phyloP scores from a whole-genome alignment of 1,139 yeast genomes.

The Yamadazyma pseudoaaseri region DNA sequence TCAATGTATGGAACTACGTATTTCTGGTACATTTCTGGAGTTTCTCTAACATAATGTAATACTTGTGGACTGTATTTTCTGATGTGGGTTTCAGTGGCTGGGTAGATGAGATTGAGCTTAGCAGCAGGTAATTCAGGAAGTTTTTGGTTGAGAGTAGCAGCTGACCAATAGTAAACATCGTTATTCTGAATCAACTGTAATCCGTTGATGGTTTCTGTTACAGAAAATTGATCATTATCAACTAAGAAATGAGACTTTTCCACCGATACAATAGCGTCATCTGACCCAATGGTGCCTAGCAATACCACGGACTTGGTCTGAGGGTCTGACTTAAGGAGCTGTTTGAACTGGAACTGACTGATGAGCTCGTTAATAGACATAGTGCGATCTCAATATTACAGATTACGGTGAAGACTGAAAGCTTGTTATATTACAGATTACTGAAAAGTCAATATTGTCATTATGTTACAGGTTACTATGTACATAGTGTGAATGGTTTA shows the following conservation, averaged over 20 bases:
- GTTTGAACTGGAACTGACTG: conserved; percentile 35
- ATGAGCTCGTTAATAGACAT: conserved; percentile 11
- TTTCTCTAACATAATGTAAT: conserved; percentile 65
- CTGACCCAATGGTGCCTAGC: conserved; percentile 59
- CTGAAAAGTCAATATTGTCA: too few species aligned
- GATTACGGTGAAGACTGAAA: too few species aligned
- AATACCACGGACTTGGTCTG: conserved; percentile 62
- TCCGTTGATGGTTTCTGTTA: conserved; percentile 27
- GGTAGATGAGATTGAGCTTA: conserved; percentile 77
- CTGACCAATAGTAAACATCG: conserved; percentile 85
- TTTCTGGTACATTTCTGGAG: conserved; percentile 68
- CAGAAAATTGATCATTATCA: conserved; percentile 18
- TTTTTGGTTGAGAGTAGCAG: conserved; percentile 49
- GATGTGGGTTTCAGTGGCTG: conserved; percentile 87
- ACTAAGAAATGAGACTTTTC: conserved; percentile 67
- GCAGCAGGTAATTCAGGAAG: conserved; percentile 54
- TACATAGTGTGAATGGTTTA: too few species aligned
- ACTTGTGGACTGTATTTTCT: conserved; percentile 64
- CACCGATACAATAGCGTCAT: conserved; percentile 68
- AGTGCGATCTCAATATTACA: too few species aligned
- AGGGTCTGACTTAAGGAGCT: conserved; percentile 54
- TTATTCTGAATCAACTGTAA: conserved; percentile 56
- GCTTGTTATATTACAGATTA: too few species aligned
- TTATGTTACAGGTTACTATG: too few species aligned
- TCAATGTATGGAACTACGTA: conserved; percentile 75